phyloP scores from a whole-genome alignment of 306 rosid genomes.

The Pterocarpus santalinus region DNA sequence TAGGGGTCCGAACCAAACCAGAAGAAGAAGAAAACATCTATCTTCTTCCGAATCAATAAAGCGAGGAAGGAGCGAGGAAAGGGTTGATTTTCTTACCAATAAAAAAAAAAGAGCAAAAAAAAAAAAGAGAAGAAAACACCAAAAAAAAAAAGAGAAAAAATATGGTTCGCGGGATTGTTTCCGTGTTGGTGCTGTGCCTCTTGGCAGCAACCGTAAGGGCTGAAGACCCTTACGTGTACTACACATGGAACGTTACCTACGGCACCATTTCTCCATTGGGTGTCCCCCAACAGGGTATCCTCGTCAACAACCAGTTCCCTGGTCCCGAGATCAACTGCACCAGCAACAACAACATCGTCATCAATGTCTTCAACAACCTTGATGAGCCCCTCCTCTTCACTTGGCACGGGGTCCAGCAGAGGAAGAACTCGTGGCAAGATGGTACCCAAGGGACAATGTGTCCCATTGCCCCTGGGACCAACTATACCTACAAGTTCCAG shows the following conservation, averaged over 20 bases:
- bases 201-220: slow-evolving; percentile 42
- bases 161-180: slow-evolving; percentile 37
- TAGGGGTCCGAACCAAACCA: not conserved
- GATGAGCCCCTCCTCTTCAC: slow-evolving; percentile 86
- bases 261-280: slow-evolving; percentile 84
- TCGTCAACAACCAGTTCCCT: slow-evolving; percentile 78
- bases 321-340: slow-evolving; percentile 83
- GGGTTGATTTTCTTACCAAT: slow-evolving; percentile 10
- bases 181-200: slow-evolving; percentile 50
- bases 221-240: slow-evolving; percentile 80
- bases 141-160: not conserved
- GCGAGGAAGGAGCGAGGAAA: slow-evolving; percentile 37
- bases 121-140: not conserved
- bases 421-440: slow-evolving; percentile 92
- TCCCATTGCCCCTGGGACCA: slow-evolving; percentile 76
- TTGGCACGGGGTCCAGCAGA: slow-evolving; percentile 80
- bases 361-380: slow-evolving; percentile 76
- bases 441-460: slow-evolving; percentile 77
- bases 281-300: slow-evolving; percentile 75
- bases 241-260: slow-evolving; percentile 78
- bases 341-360: slow-evolving; percentile 75
- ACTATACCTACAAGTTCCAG: slow-evolving; percentile 82
- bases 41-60: slow-evolving; percentile 55
- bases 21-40: slow-evolving; percentile 42
- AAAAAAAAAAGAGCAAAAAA: too few species aligned